phyloP scores from a whole-genome alignment of 2,329 filamentous ascomycete genomes.

The Pseudocercospora vitis region DNA sequence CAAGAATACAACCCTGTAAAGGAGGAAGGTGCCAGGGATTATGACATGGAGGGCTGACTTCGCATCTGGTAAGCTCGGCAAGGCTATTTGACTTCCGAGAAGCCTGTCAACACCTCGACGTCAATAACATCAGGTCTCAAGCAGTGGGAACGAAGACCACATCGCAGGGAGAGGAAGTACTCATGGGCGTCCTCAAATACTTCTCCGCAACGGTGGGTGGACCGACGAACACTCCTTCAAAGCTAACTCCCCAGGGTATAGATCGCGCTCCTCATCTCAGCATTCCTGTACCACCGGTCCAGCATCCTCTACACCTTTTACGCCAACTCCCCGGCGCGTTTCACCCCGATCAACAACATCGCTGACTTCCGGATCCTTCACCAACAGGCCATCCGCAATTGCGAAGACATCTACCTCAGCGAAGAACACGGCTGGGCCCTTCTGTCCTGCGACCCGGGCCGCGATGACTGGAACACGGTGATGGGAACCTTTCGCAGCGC shows the following conservation, averaged over 20 bases:
- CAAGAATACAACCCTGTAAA: constrained; percentile 5
- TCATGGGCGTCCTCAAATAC: not conserved
- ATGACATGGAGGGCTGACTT: constrained; percentile 2
- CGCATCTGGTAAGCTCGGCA: not conserved
- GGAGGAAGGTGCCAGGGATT: not conserved
- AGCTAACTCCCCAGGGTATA: not conserved
- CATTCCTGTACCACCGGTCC: constrained; percentile 26
- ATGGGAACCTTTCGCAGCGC: constrained; percentile 40
- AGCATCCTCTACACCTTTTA: constrained; percentile 24
- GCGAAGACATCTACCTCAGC: constrained; percentile 46
- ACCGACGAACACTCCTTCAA: no score
- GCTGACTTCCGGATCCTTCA: constrained; percentile 37
- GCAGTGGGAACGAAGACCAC: not conserved
- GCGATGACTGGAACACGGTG: constrained; percentile 49
- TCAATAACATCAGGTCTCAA: not conserved
- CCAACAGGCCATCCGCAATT: constrained; percentile 42
- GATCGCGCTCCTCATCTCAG: constrained; percentile 18
- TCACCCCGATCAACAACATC: constrained; percentile 21
- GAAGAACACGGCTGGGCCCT: constrained; percentile 41
- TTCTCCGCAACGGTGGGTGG: not conserved
- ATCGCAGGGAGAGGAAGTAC: not conserved
- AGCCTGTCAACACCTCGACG: constrained; percentile 5
- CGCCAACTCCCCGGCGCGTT: constrained; percentile 23
- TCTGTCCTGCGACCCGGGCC: constrained; percentile 45
- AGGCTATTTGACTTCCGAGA: not conserved